Percentiles rank a stretch among this genome's conserved stretches.
These are phyloP conservation scores for Ganoderma lucidum DNA, from an alignment of 1,284 basidiomycete species.

Conservation along the genomic window DNA sequence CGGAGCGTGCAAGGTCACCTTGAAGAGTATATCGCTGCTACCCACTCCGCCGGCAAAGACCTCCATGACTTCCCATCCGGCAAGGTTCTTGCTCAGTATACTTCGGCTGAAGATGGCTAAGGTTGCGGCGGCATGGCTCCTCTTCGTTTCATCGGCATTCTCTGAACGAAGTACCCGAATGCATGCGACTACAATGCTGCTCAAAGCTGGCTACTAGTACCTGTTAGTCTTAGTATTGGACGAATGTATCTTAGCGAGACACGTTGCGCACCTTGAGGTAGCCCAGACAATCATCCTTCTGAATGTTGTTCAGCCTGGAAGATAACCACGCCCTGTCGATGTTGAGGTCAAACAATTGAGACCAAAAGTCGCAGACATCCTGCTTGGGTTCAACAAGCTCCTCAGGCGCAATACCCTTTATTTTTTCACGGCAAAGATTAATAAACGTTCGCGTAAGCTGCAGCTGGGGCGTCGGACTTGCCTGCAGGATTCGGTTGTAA, in stretches of 20 bases:
- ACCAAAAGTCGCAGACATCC: conserved; percentile 50
- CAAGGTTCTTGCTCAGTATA: conserved; percentile 60
- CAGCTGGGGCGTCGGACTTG: conserved; percentile 5
- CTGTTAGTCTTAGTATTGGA: conserved; percentile 19
- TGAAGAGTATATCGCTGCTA: conserved; percentile 64
- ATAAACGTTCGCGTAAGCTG: background rate
- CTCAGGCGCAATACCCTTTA: conserved; percentile 47
- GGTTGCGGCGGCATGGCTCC: conserved; percentile 57
- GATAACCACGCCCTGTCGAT: conserved; percentile 56
- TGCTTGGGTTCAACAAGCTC: conserved; percentile 45
- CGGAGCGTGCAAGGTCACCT: conserved; percentile 43
- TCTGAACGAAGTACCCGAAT: conserved; percentile 47
- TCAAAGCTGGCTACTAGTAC: conserved; percentile 60
- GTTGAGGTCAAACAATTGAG: conserved; percentile 56
- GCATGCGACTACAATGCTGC: conserved; percentile 55
- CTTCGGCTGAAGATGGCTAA: conserved; percentile 53
- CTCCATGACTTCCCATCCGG: conserved; percentile 77
- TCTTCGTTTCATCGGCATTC: conserved; percentile 47
- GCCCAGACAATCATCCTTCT: conserved; percentile 44
- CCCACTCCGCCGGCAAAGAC: conserved; percentile 65
- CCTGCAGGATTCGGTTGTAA: conserved; percentile 54
- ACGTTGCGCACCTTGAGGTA: conserved; percentile 39
- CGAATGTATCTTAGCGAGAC: conserved; percentile 1
- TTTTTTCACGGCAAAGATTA: background rate
- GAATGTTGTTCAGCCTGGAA: conserved; percentile 39